Base-by-base conservation (phyloP, 2,329 filamentous ascomycete species). In the Dactylonectria estremocensis region DNA sequence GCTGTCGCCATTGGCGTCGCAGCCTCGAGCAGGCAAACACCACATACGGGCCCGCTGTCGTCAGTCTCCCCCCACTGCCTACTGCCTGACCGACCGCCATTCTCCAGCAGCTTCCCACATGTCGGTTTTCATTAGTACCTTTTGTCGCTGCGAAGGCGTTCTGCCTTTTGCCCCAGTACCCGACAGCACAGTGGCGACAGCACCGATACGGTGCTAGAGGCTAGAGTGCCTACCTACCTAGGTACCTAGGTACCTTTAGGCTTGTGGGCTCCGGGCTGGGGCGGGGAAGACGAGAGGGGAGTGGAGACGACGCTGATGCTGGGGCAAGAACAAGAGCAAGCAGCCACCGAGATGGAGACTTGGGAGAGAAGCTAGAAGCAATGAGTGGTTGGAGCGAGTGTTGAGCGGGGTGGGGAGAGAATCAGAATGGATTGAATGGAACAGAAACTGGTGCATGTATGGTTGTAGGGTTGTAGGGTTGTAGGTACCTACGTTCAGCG, bases 1-100 rank as follows among this genome's bases (percentile, higher is more conserved):
- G 24, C n/a, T n/a, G 55, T 57, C 55, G 55, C 55, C 33, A 57
- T 57, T 57, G 43, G 43, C 11, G n/a, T 20, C 31, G 56, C 20
- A 18, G 56, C 56, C 56, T 59, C 11, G 53, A 53, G 50, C 11
- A 20, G 50, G 31, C 50, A 35, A 53, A 53, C 48, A 28, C 24
- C 24, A 28, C 24, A 50, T 6, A 50, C 22, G 3, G 28, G 13
- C 7, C n/a, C 24, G 49, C 16, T n/a, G 14, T 43, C 14, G 24
- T 33, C n/a, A 16, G 24, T 28, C 24, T 7, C 24, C 24, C 24
- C 24, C 24, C 24, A 28, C 24, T 28, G 24, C 7, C 24, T 28
- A 28, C 49, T 52, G 49, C 24, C 28, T n/a, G 16, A 3, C 50
- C 50, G 50, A 53, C 50, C 31, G 50, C 50, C 31, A 53, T 53